phyloP scores from a whole-genome alignment of 257 asterid genomes.

The Solanum arcanum region DNA sequence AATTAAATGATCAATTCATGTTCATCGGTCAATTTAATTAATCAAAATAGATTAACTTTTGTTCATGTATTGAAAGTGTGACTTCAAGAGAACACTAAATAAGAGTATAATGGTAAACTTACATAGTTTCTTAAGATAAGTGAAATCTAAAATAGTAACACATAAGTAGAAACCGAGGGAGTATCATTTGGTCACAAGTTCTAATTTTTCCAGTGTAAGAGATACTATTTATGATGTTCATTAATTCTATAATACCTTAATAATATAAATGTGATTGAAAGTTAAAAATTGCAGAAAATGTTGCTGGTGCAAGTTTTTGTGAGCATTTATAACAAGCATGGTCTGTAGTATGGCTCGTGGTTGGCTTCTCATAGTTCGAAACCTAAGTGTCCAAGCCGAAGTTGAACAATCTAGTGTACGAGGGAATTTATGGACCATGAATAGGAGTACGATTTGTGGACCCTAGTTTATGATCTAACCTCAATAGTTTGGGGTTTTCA shows the following conservation, averaged over 20 bases:
- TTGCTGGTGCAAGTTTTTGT: background rate
- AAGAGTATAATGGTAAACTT: background rate
- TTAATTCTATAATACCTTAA: background rate
- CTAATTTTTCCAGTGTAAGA: background rate
- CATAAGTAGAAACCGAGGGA: background rate
- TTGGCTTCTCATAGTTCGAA: background rate
- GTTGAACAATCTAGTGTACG: background rate
- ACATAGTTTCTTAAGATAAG: background rate
- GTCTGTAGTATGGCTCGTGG: background rate
- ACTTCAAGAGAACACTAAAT: background rate
- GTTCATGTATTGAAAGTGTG: background rate
- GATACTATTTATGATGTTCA: background rate
- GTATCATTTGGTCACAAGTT: background rate
- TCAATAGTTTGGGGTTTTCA: background rate
- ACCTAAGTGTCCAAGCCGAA: background rate
- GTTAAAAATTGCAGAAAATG: background rate
- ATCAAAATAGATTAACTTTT: background rate
- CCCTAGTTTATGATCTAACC: background rate
- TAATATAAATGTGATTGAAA: background rate
- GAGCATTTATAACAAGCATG: background rate
- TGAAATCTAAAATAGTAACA: background rate
- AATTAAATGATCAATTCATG: too few species aligned
- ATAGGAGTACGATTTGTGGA: background rate
- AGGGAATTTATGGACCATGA: background rate
- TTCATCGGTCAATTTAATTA: background rate